phyloP scores from a whole-genome alignment of 169 alveolate species.

The Plasmodium berghei region DNA sequence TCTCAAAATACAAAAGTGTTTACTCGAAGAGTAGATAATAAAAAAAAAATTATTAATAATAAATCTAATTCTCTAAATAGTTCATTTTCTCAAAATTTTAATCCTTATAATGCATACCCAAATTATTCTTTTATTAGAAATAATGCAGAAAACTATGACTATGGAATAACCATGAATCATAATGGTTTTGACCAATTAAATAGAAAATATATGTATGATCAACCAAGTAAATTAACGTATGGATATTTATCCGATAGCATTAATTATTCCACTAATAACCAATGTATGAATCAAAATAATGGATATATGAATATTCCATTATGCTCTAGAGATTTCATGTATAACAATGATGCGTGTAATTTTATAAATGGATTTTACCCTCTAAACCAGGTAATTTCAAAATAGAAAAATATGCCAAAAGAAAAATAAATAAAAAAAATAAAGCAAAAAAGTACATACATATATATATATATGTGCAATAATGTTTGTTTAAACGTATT shows the following conservation, averaged over 20 bases:
- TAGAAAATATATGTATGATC: conserved; percentile 17
- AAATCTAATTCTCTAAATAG: conserved; percentile 21
- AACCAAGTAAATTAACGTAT: conserved; percentile 20
- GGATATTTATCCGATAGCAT: conserved; percentile 24
- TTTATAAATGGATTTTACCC: conserved; percentile 11
- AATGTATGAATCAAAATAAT: conserved; percentile 13
- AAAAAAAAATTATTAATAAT: conserved; percentile 44
- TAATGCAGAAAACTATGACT: conserved; percentile 32
- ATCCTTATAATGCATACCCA: conserved; percentile 27
- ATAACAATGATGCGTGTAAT: conserved; percentile 4
- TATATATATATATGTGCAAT: background rate
- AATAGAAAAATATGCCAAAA: background rate
- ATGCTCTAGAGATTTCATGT: conserved; percentile 25
- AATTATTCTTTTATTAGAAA: conserved; percentile 38
- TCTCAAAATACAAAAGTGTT: conserved; percentile 39
- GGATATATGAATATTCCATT: conserved; percentile 32
- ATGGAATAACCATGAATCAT: conserved; percentile 26
- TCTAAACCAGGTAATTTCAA: conserved; percentile 12
- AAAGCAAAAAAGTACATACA: background rate
- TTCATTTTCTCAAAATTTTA: conserved; percentile 20
- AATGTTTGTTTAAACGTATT: background rate
- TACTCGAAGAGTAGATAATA: conserved; percentile 61
- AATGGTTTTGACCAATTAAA: background rate
- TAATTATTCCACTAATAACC: conserved; percentile 40
- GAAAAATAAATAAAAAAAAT: background rate